Evolutionary conservation across 148 eudicot species (phyloP), one percentile per base, ranked within the genome.

Genomic region (Nepenthes gracilis): DNA sequence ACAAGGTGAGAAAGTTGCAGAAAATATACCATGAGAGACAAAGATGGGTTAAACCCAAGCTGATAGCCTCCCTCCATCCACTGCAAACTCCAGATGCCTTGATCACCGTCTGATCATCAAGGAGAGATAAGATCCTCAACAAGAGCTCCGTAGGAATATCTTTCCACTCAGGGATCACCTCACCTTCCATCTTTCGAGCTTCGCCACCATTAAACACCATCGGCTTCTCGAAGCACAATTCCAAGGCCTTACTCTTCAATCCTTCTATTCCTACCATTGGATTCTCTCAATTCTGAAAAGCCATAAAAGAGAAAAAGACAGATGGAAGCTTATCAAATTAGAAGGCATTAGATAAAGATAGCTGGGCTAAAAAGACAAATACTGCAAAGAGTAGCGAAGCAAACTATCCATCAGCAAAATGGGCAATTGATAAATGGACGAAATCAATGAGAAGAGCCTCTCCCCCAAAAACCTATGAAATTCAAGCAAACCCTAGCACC

Each of bases 61-160:
- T 82, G 58, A 93, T 68, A 51, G 96, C 91, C 60, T 93, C 91
- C 65, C 95, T 86, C 98, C 98, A 93, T 7, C 87, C 98, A 67
- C 72, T 74, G 49, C 98, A 93, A 1, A 88, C 96, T 13, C 83
- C 89, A 2, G 91, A 79, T 65, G 86, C 96, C 72, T 73, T 84
- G 45, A 93, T 74, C 51, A 83, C 87, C 5, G 86, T 77, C 64
- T 73, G 88, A 75, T 86, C 96, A 79, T 93, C 96, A 34, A 81
- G 85, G 62, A 86, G 86, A 0, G 80, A 80, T 6, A 86, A 62
- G 53, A 93, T 88, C 61, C 95, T 64, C 72, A 93, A 59, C 65
- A 93, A 74, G 47, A 88, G 86, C 79, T 93, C 98, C 88, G 83
- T 78, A 0, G 98, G 98, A 6, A 88, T 79, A 68, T 93, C 95